These are phyloP conservation scores for Podaxis sp. DNA, from an alignment of 768 basidiomycete genomes.

Conservation along the genomic window DNA sequence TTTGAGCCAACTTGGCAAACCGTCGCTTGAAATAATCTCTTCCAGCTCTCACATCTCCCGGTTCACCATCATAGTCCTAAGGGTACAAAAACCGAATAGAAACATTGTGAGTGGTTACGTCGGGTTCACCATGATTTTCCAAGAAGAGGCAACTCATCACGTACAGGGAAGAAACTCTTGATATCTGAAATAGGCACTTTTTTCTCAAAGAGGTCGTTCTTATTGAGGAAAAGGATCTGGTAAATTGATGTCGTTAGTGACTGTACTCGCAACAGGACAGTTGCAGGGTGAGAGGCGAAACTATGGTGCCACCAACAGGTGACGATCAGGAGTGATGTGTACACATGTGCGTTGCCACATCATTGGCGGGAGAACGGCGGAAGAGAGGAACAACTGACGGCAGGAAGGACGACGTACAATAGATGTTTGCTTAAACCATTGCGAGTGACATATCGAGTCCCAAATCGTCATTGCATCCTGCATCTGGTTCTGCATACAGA, in stretches of 20 bases:
- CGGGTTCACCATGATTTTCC: not conserved
- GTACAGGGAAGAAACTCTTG: constrained; percentile 84
- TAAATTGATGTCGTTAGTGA: not conserved
- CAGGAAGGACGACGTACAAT: constrained; percentile 54
- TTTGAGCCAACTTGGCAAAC: constrained; percentile 80
- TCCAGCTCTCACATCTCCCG: constrained; percentile 70
- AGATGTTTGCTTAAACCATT: constrained; percentile 94
- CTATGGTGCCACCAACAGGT: too few relatives aligned
- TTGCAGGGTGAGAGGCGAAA: too few relatives aligned
- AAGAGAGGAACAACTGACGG: not conserved
- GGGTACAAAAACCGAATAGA: constrained; percentile 10
- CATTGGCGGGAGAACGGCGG: constrained; percentile 25
- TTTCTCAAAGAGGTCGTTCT: constrained; percentile 88
- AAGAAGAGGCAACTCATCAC: constrained; percentile 21
- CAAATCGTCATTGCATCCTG: constrained; percentile 98
- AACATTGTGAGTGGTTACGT: not conserved
- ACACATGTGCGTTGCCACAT: not conserved
- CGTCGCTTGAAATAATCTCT: constrained; percentile 89
- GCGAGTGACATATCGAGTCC: constrained; percentile 97
- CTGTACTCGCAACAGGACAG: too few relatives aligned
- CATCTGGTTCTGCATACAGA: constrained; percentile 82
- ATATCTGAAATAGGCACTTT: constrained; percentile 85
- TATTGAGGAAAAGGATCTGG: constrained; percentile 95
- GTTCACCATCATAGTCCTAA: constrained; percentile 84
- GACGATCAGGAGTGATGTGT: not conserved